phyloP scores from a whole-genome alignment of 495 filamentous ascomycete species.

The Evernia prunastri region DNA sequence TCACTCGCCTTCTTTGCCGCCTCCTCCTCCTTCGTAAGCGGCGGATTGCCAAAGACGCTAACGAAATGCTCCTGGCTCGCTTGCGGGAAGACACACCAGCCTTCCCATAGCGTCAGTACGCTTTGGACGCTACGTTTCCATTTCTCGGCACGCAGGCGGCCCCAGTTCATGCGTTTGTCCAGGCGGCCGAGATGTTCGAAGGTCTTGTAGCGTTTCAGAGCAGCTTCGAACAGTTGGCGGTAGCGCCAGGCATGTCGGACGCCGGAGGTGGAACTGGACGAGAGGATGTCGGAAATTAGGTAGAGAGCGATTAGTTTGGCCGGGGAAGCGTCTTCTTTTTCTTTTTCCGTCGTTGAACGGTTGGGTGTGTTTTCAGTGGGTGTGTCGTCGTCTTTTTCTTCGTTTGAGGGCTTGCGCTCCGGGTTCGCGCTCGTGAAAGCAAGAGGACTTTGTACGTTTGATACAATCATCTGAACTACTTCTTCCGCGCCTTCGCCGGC shows the following conservation, averaged over 20 bases:
- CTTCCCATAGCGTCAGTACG: constrained; percentile 78
- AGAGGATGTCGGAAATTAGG: constrained; percentile 81
- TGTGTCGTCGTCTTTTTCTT: constrained; percentile 29
- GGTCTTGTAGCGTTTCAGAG: constrained; percentile 59
- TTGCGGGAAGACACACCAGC: constrained; percentile 79
- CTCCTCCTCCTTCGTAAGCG: constrained; percentile 47
- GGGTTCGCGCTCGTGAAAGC: constrained; percentile 55
- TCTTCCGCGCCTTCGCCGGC: constrained; percentile 75
- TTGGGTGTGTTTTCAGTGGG: constrained; percentile 20
- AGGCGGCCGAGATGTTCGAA: constrained; percentile 79
- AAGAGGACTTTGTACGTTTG: constrained; percentile 70
- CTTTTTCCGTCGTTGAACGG: constrained; percentile 30
- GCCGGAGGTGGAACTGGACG: constrained; percentile 72
- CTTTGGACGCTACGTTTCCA: constrained; percentile 76
- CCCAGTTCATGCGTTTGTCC: constrained; percentile 72
- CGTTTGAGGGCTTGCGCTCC: constrained; percentile 26
- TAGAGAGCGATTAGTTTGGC: constrained; percentile 80
- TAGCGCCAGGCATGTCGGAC: constrained; percentile 90
- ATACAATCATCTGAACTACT: constrained; percentile 78
- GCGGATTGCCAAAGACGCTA: constrained; percentile 66
- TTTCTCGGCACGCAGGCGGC: constrained; percentile 76
- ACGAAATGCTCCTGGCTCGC: constrained; percentile 68
- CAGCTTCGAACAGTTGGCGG: constrained; percentile 73
- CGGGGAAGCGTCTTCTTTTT: constrained; percentile 57
- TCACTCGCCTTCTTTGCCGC: constrained; percentile 33